Conservation (phyloP, 1,139 yeast species). For the Zhuliangozyma blackwelliae region DNA sequence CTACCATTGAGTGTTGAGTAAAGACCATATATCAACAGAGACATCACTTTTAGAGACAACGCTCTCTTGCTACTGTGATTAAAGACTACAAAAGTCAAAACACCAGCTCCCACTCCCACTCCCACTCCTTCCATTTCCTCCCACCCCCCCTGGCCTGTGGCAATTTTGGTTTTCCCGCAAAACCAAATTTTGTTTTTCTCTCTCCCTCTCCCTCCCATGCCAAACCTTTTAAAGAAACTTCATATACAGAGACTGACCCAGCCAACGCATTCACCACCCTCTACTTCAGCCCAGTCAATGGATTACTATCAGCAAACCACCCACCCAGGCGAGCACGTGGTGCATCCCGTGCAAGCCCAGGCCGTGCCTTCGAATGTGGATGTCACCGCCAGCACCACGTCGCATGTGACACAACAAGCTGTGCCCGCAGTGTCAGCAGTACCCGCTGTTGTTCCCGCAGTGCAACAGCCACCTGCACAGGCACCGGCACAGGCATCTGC, state of each 20-base stretch:
- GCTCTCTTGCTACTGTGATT: too few relatives aligned
- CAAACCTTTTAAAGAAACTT: slow-evolving; percentile 19
- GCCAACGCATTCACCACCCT: slow-evolving; percentile 5
- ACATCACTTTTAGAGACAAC: too few relatives aligned
- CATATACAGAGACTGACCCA: slow-evolving; percentile 16
- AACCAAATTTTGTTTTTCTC: background rate
- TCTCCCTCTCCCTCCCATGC: slow-evolving; percentile 14
- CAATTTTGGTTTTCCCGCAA: background rate
- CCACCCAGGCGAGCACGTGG: slow-evolving; percentile 14
- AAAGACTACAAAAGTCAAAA: too few relatives aligned
- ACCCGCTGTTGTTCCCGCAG: slow-evolving; percentile 12
- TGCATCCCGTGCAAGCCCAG: slow-evolving; percentile 10
- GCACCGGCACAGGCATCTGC: slow-evolving; percentile 4
- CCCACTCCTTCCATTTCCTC: too few relatives aligned
- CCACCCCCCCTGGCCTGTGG: too few relatives aligned
- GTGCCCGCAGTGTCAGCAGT: slow-evolving; percentile 5
- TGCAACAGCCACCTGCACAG: slow-evolving; percentile 1
- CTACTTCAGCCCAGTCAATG: slow-evolving; percentile 6
- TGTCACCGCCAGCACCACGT: slow-evolving; percentile 8
- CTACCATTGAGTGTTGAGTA: too few relatives aligned
- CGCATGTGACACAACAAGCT: slow-evolving; percentile 6
- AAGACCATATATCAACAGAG: too few relatives aligned
- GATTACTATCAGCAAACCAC: slow-evolving; percentile 7
- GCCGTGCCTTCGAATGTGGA: slow-evolving; percentile 9
- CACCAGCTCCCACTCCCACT: too few relatives aligned